Percentiles rank a stretch among this genome's conserved stretches.
These are phyloP conservation scores for Gypsophila paniculata DNA, from an alignment of 179 eudicot genomes.

Conservation along the genomic window DNA sequence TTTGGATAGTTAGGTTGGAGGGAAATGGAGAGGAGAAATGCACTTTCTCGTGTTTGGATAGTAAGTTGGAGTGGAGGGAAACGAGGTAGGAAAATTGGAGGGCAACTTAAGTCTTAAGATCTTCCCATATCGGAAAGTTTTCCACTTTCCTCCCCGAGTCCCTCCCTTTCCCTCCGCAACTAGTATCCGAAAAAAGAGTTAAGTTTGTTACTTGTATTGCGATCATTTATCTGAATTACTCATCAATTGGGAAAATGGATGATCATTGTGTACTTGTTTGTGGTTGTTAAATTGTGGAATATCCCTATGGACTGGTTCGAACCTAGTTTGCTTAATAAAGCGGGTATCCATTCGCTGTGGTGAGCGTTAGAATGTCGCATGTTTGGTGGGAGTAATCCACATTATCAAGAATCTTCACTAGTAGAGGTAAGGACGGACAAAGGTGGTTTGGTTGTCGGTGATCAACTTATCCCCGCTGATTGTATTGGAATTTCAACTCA, in stretches of 20 bases:
- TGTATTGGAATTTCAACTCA: not conserved
- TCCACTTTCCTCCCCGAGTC: too few relatives aligned
- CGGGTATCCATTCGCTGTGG: too few relatives aligned
- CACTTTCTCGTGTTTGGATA: too few relatives aligned
- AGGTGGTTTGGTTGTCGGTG: not conserved
- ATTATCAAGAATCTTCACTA: not conserved
- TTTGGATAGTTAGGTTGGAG: too few relatives aligned
- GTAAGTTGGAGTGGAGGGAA: not conserved
- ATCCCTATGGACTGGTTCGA: not conserved
- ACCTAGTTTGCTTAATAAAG: not conserved
- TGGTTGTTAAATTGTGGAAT: constrained; percentile 11
- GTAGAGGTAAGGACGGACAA: not conserved
- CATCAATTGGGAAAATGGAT: not conserved
- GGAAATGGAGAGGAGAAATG: too few relatives aligned
- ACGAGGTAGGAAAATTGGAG: not conserved
- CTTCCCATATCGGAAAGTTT: not conserved
- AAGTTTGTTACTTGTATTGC: not conserved
- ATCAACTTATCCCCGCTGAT: not conserved
- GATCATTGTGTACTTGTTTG: not conserved
- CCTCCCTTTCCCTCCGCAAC: not conserved
- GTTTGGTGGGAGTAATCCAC: too few relatives aligned
- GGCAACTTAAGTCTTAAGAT: not conserved
- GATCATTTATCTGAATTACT: not conserved
- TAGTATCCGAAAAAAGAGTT: not conserved
- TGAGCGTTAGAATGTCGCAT: too few relatives aligned